Conservation (phyloP, 2,329 filamentous ascomycete genomes). For the Colletotrichum agaves region DNA sequence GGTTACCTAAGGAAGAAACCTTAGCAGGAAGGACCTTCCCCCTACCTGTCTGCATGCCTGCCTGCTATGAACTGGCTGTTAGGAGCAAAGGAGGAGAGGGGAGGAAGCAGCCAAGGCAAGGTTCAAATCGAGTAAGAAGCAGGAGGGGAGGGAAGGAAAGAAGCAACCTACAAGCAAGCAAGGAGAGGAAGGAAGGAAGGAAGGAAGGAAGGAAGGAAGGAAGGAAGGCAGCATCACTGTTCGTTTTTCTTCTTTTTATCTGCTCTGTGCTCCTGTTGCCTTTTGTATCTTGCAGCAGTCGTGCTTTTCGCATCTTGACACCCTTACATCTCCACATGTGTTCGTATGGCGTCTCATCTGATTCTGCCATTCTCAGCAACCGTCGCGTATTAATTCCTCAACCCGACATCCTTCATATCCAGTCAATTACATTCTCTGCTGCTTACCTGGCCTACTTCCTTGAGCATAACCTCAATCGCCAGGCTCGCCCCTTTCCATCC, state of each 20-base stretch:
- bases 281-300: too few relatives aligned
- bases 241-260: background rate
- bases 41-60: background rate
- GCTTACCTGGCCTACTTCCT: background rate
- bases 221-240: background rate
- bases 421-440: background rate
- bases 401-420: conserved; percentile 1
- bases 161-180: background rate
- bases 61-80: background rate
- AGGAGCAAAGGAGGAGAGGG: background rate
- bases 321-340: background rate
- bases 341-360: conserved; percentile 5
- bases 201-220: conserved; percentile 9
- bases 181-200: background rate
- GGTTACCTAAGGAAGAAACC: background rate
- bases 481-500: background rate
- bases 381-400: conserved; percentile 6
- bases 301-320: background rate
- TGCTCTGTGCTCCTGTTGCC: background rate
- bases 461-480: background rate
- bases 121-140: background rate
- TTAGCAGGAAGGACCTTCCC: background rate
- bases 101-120: background rate
- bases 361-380: background rate
- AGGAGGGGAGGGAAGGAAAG: background rate